Base-by-base conservation (phyloP, 2,329 filamentous ascomycete species). In the Beauveria scarabaeidicola region DNA sequence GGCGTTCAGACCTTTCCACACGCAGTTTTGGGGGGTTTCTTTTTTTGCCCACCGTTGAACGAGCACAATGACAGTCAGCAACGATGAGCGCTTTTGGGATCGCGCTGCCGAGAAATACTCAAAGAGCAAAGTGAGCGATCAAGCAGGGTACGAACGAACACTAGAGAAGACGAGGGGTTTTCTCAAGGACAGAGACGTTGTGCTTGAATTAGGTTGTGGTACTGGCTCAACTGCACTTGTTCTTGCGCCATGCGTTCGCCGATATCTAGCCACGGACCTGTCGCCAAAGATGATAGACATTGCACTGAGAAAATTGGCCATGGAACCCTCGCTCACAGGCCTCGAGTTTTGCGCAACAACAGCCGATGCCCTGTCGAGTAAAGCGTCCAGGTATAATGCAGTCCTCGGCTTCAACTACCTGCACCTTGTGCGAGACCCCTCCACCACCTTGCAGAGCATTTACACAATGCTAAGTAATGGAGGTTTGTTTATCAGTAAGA, bases 381-480 rank as follows among this genome's bases (percentile, higher is more conserved):
- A 64, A 52, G 41, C 43, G 10, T 11, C 44, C n/a, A 41, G 27
- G 47, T 62, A 63, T 48, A 43, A 41, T 27, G 58, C 53, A 9
- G 41, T 64, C n/a, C 59, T 64, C 5, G 63, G 57, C 23, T 64
- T 61, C 59, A 64, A 64, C 52, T 64, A 63, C 48, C 59, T 64
- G 9, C 62, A 64, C 41, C 61, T 63, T 9, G 62, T 64, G 44
- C 60, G 51, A 19, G 63, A 64, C 32, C 40, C 62, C 10, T 25
- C 61, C 15, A 54, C 51, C 23, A 63, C 62, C 5, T 19, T 65
- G 25, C 44, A 44, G 8, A 46, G 36, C 32, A 55, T 61, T 17
- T 52, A 48, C 23, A 21, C 46, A 2, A 23, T 65, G 41, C 54
- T 65, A 21, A 54, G 57, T 21, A 52, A 61, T 29, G 58, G 54